Conservation (phyloP, 1,284 basidiomycete genomes). For the Leccinum brunneo-olivaceum region DNA sequence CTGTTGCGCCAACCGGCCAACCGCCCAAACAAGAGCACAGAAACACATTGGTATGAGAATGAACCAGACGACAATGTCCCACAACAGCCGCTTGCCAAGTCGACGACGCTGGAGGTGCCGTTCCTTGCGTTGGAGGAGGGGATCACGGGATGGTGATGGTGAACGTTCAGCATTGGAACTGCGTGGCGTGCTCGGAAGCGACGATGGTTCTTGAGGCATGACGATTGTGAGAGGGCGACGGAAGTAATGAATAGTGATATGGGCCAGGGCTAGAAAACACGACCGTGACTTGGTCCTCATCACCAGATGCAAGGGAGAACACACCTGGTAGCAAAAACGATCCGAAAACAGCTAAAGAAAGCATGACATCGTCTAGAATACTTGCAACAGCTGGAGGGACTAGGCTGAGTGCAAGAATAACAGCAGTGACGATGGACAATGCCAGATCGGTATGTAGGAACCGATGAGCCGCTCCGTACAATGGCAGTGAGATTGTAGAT, state of each 20-base stretch:
- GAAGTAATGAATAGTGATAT: constrained; percentile 64
- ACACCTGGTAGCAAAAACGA: constrained; percentile 58
- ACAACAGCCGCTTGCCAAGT: constrained; percentile 54
- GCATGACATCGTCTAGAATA: constrained; percentile 40
- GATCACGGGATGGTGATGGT: constrained; percentile 37
- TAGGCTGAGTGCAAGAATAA: constrained; percentile 40
- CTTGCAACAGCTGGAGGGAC: constrained; percentile 32
- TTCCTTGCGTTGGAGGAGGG: constrained; percentile 71
- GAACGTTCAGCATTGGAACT: constrained; percentile 9
- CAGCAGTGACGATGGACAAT: constrained; percentile 34
- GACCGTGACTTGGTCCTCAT: not conserved
- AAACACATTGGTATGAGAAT: constrained; percentile 47
- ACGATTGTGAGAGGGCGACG: constrained; percentile 64
- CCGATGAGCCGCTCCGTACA: constrained; percentile 39
- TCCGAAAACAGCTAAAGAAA: constrained; percentile 45
- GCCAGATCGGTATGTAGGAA: constrained; percentile 44
- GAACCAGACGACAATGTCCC: constrained; percentile 69
- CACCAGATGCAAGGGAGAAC: constrained; percentile 8
- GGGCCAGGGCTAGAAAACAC: constrained; percentile 43
- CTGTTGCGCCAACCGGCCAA: constrained; percentile 38
- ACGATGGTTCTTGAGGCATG: constrained; percentile 40
- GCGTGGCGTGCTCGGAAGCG: constrained; percentile 17
- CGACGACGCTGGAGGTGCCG: constrained; percentile 60
- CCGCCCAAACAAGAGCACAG: constrained; percentile 48
- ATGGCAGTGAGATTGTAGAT: constrained; percentile 42